Conservation (phyloP, 805 yeast species). For the Pichia deserticola region DNA sequence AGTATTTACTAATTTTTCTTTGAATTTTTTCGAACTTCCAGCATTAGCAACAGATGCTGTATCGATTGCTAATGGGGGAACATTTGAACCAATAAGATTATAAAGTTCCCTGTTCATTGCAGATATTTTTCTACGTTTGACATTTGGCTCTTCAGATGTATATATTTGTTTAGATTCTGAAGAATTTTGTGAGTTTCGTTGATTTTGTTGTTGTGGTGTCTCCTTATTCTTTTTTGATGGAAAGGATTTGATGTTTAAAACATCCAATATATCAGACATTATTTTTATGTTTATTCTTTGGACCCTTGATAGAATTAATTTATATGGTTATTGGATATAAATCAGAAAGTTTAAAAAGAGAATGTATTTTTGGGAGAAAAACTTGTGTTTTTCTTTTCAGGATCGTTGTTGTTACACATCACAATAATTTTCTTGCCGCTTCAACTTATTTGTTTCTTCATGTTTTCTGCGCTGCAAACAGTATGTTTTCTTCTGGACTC, state of each 20-base stretch:
- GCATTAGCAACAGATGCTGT: constrained; percentile 20
- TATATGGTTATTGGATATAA: too few relatives aligned
- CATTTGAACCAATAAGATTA: constrained; percentile 81
- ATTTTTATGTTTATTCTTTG: background rate
- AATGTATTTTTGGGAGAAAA: too few relatives aligned
- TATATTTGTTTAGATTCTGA: constrained; percentile 10
- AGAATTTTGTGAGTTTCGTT: background rate
- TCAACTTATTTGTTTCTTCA: too few relatives aligned
- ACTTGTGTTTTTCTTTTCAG: too few relatives aligned
- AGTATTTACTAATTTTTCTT: constrained; percentile 52
- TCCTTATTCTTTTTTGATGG: constrained; percentile 32
- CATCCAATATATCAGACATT: constrained; percentile 64
- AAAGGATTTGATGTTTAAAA: constrained; percentile 44
- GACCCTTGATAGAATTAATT: too few relatives aligned
- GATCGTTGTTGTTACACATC: too few relatives aligned
- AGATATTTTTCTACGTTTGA: constrained; percentile 30
- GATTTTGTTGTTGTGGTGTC: constrained; percentile 14
- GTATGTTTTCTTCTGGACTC: too few relatives aligned
- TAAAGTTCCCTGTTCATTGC: constrained; percentile 90
- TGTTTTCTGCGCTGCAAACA: too few relatives aligned
- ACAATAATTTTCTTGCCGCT: too few relatives aligned
- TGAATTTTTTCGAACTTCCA: constrained; percentile 37
- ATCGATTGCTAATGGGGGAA: constrained; percentile 72
- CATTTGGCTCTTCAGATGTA: constrained; percentile 17
- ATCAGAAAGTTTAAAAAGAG: too few relatives aligned